Evolutionary conservation across 495 filamentous ascomycete species (phyloP).

Genomic region (Daldinia grandis): DNA sequence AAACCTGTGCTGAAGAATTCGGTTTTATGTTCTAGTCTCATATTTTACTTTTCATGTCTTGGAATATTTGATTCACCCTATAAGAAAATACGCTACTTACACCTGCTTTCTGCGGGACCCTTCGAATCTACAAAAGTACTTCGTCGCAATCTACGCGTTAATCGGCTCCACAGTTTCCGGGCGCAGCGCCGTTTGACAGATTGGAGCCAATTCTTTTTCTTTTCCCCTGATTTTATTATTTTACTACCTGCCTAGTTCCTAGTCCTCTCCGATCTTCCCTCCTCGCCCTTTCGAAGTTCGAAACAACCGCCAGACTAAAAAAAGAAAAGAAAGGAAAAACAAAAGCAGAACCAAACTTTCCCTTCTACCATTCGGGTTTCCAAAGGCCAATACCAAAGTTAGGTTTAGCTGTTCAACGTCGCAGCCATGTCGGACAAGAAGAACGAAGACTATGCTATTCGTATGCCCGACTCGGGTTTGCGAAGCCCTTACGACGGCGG

Average conservation of each 20-base stretch:
- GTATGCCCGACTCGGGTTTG: constrained; percentile 65
- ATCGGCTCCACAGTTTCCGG: constrained; percentile 29
- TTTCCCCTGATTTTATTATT: constrained; percentile 32
- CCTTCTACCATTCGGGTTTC: constrained; percentile 48
- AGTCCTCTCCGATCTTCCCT: constrained; percentile 14
- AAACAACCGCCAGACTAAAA: constrained; percentile 16
- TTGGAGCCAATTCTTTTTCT: constrained; percentile 34
- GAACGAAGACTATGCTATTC: constrained; percentile 78
- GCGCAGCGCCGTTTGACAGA: constrained; percentile 40
- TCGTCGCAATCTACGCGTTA: constrained; percentile 39
- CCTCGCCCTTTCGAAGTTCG: constrained; percentile 36
- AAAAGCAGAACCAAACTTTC: constrained; percentile 9
- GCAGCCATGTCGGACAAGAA: constrained; percentile 74
- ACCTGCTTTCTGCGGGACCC: neutral
- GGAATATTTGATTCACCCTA: neutral
- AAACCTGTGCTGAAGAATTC: constrained; percentile 1
- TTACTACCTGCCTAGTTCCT: constrained; percentile 5
- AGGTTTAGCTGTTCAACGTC: constrained; percentile 41
- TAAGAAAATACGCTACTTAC: neutral
- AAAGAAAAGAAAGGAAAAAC: no score
- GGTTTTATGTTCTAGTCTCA: neutral
- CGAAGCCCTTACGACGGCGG: constrained; percentile 53
- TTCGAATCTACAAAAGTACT: neutral
- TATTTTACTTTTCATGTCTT: neutral
- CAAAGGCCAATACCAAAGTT: constrained; percentile 65